Percentiles rank a stretch among this genome's conserved stretches.
Evolutionary conservation across 2,329 filamentous ascomycete species (phyloP).

Genomic region (Coniochaeta sp.): DNA sequence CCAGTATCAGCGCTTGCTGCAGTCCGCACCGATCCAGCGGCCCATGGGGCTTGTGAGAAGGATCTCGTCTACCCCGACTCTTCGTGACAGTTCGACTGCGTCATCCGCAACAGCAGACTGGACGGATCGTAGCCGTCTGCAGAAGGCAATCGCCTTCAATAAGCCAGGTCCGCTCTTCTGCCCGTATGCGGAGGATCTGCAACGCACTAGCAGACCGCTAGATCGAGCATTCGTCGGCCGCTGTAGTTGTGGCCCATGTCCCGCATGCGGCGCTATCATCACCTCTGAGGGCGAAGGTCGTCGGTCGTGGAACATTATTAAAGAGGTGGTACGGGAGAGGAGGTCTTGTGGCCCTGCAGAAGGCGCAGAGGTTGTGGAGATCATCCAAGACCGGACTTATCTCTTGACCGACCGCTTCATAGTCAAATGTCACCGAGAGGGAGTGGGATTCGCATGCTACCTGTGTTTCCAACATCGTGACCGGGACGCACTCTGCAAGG

Average conservation of each 20-base stretch:
- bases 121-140: conserved; percentile 3
- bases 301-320: background rate
- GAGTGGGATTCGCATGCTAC: conserved; percentile 24
- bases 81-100: conserved; percentile 5
- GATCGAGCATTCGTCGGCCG: background rate
- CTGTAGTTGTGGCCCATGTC: background rate
- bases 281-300: background rate
- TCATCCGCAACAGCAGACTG: background rate
- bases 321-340: background rate
- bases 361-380: background rate
- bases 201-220: conserved; percentile 16
- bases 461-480: conserved; percentile 21
- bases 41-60: conserved; percentile 9
- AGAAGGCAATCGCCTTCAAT: conserved; percentile 3
- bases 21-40: conserved; percentile 6
- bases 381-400: background rate
- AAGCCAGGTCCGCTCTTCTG: conserved; percentile 22
- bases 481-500: conserved; percentile 19
- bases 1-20: conserved; percentile 24
- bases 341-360: background rate
- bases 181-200: conserved; percentile 22
- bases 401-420: conserved; percentile 6
- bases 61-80: conserved; percentile 15
- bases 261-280: background rate
- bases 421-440: conserved; percentile 26